Base-by-base conservation (phyloP, 106 monocot genomes). In the Narthecium ossifragum region DNA sequence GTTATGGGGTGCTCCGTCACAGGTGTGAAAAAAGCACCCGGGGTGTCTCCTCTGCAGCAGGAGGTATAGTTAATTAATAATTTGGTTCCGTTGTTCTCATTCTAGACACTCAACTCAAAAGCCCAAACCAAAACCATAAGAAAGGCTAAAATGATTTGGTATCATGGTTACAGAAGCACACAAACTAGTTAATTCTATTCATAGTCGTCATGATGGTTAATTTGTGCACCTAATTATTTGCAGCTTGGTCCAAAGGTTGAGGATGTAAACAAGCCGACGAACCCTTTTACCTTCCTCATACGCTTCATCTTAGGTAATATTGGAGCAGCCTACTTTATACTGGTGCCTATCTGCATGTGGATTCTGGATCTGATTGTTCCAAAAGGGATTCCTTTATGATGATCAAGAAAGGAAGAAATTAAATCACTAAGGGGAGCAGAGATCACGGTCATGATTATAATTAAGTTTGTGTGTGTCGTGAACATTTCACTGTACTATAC, bases 261-360 rank as follows among this genome's bases (percentile, higher is more conserved):
- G 70, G 98, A 91, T 58, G 91, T 88, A 52, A 57, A 70, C 63
- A 91, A 80, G 62, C 84, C 91, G 18, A 65, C 88, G 46, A 99
- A 91, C 65, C 98, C 98, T 39, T 74, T 99, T 32, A 30, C 84
- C 24, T 99, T 99, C 79, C 59, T 91, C 40, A 34, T 99, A 43
- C 90, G 98, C 37, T 91, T 99, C 63, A 37, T 91, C 36, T 32
- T 99, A 14, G 98, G 98, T 61, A 82, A 81, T 4, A 62, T 91
- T 18, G 78, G 71, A 11, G 81, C 98, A 0, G 46, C 87, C 15
- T 99, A 99, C 63, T 99, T 26, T 46, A 79, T 99, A 13, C 50
- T 91, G 49, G 87, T 99, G 49, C 98, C 91, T 0, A 75, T 99
- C 56, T 99, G 91, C 74, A 99, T 91, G 91, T 99, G 98, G 98